phyloP scores from a whole-genome alignment of 1,284 basidiomycete species.

The Gomphus bonarii region DNA sequence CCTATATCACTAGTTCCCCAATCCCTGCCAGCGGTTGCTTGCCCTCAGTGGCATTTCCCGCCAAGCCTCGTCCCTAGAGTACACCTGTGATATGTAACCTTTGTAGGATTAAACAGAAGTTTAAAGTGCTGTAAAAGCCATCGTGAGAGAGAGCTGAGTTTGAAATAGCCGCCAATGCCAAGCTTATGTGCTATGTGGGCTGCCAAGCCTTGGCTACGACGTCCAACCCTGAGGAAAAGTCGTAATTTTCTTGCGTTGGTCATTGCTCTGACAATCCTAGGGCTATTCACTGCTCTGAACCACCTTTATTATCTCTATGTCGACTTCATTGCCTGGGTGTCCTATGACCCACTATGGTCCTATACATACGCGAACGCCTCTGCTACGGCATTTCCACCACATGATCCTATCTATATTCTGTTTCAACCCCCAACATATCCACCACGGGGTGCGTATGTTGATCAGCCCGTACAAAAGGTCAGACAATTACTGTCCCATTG shows the following conservation, averaged over 20 bases:
- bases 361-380: background rate
- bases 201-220: background rate
- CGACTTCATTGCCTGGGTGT: too few relatives aligned
- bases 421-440: background rate
- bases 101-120: too few relatives aligned
- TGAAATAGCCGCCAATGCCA: background rate
- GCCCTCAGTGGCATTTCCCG: constrained; percentile 13
- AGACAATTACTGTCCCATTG: background rate
- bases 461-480: background rate
- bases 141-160: too few relatives aligned
- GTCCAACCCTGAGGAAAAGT: background rate
- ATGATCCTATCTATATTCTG: constrained; percentile 6
- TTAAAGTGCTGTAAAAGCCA: too few relatives aligned
- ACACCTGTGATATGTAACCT: background rate
- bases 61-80: constrained; percentile 6
- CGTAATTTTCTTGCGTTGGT: background rate
- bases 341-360: constrained; percentile 2
- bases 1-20: constrained; percentile 8
- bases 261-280: background rate
- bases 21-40: constrained; percentile 13
- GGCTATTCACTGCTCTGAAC: background rate
- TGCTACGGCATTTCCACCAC: background rate
- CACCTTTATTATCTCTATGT: background rate
- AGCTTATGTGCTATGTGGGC: background rate
- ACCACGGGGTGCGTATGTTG: background rate